Percentiles rank a stretch among this genome's conserved stretches.
phyloP scores from a whole-genome alignment of 208 protist species.

The Trypanosomatidae sp. region DNA sequence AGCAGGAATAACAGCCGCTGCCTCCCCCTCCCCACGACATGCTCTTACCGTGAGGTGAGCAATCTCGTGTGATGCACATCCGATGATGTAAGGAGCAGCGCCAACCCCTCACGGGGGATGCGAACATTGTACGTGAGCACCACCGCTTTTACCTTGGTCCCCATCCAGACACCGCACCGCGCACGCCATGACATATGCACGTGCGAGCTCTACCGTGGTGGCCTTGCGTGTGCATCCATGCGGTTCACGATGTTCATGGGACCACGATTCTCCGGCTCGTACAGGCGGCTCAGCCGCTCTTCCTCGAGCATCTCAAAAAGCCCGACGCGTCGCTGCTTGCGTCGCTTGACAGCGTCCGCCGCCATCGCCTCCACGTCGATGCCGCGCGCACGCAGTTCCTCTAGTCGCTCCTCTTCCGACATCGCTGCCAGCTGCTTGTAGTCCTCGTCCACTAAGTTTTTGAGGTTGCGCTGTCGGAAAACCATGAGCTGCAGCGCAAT shows the following conservation, averaged over 20 bases:
- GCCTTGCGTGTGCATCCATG: slow-evolving; percentile 18
- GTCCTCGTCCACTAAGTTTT: slow-evolving; percentile 38
- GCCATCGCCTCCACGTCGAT: slow-evolving; percentile 37
- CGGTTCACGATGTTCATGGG: slow-evolving; percentile 26
- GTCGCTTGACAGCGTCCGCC: slow-evolving; percentile 26
- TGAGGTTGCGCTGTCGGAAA: slow-evolving; percentile 49
- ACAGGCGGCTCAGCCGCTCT: slow-evolving; percentile 34
- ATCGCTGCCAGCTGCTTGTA: slow-evolving; percentile 26
- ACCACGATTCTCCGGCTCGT: slow-evolving; percentile 29
- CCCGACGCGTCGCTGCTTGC: slow-evolving; percentile 29
- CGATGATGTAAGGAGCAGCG: neutral
- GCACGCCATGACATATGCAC: neutral
- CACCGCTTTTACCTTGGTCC: neutral
- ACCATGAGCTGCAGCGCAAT: slow-evolving; percentile 69
- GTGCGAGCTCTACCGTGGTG: slow-evolving; percentile 16
- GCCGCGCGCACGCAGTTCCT: slow-evolving; percentile 45
- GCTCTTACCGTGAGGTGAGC: neutral
- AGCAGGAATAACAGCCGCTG: neutral
- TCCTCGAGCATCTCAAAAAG: slow-evolving; percentile 66
- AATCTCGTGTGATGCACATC: neutral
- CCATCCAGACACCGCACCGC: neutral
- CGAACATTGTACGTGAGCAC: neutral
- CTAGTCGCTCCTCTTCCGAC: slow-evolving; percentile 43
- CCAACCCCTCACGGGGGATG: neutral
- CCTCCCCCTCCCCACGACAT: neutral